These are phyloP conservation scores for Colletotrichum viniferum DNA, from an alignment of 2,329 filamentous ascomycete genomes.

Conservation along the genomic window DNA sequence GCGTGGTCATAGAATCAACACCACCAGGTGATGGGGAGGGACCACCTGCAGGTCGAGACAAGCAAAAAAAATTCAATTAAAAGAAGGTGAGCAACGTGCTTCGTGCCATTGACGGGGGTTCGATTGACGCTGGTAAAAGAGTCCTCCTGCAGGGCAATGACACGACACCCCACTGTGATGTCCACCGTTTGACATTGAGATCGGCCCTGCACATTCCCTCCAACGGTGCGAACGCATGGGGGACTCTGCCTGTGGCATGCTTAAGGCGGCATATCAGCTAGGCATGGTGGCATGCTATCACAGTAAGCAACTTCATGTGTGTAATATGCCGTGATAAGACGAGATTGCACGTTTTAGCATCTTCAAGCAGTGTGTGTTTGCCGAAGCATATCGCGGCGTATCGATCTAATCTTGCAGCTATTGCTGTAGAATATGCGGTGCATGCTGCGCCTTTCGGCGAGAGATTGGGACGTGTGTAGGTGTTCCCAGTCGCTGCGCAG, in stretches of 20 bases:
- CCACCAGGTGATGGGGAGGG: neutral
- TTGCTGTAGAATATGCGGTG: neutral
- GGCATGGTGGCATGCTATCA: neutral
- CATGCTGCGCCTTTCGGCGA: neutral
- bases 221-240: neutral
- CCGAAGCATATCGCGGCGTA: neutral
- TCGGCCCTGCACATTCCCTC: neutral
- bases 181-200: constrained; percentile 10
- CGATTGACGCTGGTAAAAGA: neutral
- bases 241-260: neutral
- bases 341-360: neutral
- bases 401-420: neutral
- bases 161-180: constrained; percentile 6
- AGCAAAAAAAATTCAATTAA: neutral
- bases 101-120: neutral
- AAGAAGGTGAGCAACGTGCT: neutral
- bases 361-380: neutral
- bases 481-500: neutral
- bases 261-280: neutral
- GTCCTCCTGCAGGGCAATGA: neutral
- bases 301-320: neutral
- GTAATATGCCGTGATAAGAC: neutral
- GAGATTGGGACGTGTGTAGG: neutral
- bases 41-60: neutral
- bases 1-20: neutral